phyloP scores from a whole-genome alignment of 2,329 filamentous ascomycete genomes.

The Didymellaceae sp. region DNA sequence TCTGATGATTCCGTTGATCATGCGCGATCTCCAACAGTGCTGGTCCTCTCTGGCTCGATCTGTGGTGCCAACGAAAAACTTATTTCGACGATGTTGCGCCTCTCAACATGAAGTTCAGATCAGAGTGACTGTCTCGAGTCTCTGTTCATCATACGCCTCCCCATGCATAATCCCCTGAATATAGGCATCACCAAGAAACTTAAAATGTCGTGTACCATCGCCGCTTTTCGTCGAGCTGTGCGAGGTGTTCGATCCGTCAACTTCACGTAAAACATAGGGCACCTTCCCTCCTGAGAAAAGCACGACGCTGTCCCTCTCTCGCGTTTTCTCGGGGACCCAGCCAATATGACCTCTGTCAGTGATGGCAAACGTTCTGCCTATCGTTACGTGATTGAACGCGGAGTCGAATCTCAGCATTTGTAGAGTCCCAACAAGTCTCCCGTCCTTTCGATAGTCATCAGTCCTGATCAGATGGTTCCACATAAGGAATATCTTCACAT shows the following conservation, averaged over 20 bases:
- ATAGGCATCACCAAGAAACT: neutral
- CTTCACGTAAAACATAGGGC: constrained; percentile 1
- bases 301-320: neutral
- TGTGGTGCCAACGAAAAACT: too few species aligned
- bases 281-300: constrained; percentile 3
- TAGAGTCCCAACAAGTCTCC: too few species aligned
- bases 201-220: neutral
- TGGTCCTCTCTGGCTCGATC: too few species aligned
- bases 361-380: neutral
- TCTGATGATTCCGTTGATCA: too few species aligned
- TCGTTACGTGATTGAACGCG: neutral
- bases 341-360: neutral
- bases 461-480: neutral
- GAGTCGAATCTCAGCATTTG: neutral
- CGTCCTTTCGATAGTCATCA: neutral
- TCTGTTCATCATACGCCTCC: neutral
- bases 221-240: neutral
- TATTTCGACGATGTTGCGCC: too few species aligned
- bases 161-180: constrained; percentile 1
- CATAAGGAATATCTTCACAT: neutral
- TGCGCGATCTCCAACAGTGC: too few species aligned
- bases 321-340: neutral
- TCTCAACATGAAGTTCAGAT: too few species aligned
- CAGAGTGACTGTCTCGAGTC: neutral
- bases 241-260: neutral